Evolutionary conservation across 441 rosid species (phyloP).

Genomic region (Pelargonium exstipulatum): DNA sequence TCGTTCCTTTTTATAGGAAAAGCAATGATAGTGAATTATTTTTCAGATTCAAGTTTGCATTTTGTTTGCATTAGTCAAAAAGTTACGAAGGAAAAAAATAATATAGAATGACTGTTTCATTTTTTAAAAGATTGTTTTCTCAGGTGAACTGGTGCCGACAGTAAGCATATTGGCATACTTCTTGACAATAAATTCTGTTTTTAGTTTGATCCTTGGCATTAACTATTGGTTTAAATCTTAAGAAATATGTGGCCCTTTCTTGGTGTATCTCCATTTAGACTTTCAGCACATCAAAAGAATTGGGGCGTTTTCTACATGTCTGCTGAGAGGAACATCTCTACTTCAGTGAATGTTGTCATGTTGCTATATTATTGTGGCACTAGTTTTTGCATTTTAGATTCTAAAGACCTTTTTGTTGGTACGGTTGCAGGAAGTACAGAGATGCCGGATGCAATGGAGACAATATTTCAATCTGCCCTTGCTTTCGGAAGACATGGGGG

Average conservation of each 20-base stretch:
- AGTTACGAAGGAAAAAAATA: neutral
- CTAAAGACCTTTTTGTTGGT: neutral
- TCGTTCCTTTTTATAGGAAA: too few relatives aligned
- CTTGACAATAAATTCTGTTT: too few relatives aligned
- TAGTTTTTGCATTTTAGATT: neutral
- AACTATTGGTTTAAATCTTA: too few relatives aligned
- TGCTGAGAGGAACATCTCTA: neutral
- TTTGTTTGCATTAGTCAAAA: too few relatives aligned
- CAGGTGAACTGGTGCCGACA: neutral
- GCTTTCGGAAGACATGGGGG: slow-evolving; percentile 68
- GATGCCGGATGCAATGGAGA: slow-evolving; percentile 98
- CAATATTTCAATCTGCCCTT: slow-evolving; percentile 82
- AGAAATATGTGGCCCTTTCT: too few relatives aligned
- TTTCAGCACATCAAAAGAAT: too few relatives aligned
- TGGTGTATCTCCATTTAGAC: too few relatives aligned
- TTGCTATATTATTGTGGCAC: neutral
- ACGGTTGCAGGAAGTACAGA: slow-evolving; percentile 49
- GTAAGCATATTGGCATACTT: too few relatives aligned
- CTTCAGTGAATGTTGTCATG: neutral
- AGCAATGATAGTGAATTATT: neutral
- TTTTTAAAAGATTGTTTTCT: neutral
- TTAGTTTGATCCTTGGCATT: too few relatives aligned
- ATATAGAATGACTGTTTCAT: neutral
- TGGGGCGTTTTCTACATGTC: neutral
- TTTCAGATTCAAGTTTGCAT: neutral